Evolutionary conservation across 2,329 filamentous ascomycete genomes (phyloP).

Genomic region (Sphaerulina vaccinii): DNA sequence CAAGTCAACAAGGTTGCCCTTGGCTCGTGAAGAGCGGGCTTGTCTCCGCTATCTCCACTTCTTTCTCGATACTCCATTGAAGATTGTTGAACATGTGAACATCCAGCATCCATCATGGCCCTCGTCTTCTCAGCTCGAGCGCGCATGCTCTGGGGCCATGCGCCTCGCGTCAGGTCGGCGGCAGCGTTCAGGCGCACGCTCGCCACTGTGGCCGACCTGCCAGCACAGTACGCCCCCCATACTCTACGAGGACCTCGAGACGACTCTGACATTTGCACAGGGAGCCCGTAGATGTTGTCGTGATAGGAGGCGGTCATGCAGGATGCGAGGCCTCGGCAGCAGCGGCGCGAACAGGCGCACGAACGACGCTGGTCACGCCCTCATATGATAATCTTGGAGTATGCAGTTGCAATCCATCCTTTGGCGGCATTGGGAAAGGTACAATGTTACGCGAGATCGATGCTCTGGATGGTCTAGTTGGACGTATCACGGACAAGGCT

Average conservation of each 20-base stretch:
- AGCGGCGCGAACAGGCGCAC: slow-evolving; percentile 81
- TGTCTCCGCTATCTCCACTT: too few relatives aligned
- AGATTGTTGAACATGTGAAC: background rate
- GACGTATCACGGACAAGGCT: slow-evolving; percentile 86
- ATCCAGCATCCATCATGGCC: slow-evolving; percentile 18
- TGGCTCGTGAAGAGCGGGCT: background rate
- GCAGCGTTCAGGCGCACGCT: slow-evolving; percentile 41
- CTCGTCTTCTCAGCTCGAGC: slow-evolving; percentile 34
- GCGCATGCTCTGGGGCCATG: slow-evolving; percentile 49
- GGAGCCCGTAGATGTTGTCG: slow-evolving; percentile 71
- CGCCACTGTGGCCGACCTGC: slow-evolving; percentile 45
- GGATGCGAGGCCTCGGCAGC: slow-evolving; percentile 92
- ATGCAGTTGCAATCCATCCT: slow-evolving; percentile 95
- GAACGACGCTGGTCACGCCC: slow-evolving; percentile 86
- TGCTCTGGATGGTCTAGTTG: slow-evolving; percentile 85
- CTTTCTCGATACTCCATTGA: too few relatives aligned
- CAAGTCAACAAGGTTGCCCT: background rate
- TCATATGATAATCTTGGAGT: slow-evolving; percentile 85
- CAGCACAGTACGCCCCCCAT: slow-evolving; percentile 27
- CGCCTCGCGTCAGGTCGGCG: slow-evolving; percentile 47
- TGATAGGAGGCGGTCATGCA: slow-evolving; percentile 94
- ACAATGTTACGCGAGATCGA: slow-evolving; percentile 95
- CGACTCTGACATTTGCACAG: slow-evolving; percentile 37
- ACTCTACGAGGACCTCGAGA: background rate
- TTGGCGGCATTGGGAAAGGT: slow-evolving; percentile 97